Conservation (phyloP, 805 yeast species). For the Schwanniomyces polymorphus region DNA sequence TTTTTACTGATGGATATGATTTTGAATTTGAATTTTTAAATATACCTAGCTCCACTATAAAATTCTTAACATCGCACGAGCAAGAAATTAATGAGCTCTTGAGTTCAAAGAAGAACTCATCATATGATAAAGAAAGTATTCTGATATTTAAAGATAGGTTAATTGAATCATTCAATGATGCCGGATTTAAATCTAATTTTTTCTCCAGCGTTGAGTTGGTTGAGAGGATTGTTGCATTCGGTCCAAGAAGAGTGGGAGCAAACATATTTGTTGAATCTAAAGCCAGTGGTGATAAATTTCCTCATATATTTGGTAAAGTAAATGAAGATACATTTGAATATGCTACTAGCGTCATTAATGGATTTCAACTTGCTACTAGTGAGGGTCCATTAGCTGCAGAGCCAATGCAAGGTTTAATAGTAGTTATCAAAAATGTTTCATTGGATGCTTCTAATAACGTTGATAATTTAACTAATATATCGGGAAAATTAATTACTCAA, state of each 20-base stretch:
- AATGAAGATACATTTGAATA: slow-evolving; percentile 27
- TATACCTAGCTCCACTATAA: slow-evolving; percentile 49
- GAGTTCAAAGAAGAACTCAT: not conserved
- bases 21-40: slow-evolving; percentile 60
- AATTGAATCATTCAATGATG: slow-evolving; percentile 9
- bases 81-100: slow-evolving; percentile 37
- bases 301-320: slow-evolving; percentile 22
- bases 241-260: slow-evolving; percentile 75
- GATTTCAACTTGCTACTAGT: slow-evolving; percentile 77
- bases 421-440: slow-evolving; percentile 31
- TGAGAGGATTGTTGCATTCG: slow-evolving; percentile 58
- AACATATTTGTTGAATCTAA: slow-evolving; percentile 66
- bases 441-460: slow-evolving; percentile 23
- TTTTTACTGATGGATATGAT: slow-evolving; percentile 42
- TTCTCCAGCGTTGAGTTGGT: slow-evolving; percentile 18
- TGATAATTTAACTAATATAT: slow-evolving; percentile 43
- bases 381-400: slow-evolving; percentile 92
- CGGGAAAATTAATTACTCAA: slow-evolving; percentile 73
- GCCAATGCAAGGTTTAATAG: slow-evolving; percentile 79
- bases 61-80: slow-evolving; percentile 50
- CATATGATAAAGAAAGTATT: not conserved
- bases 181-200: slow-evolving; percentile 16
- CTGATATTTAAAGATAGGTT: slow-evolving; percentile 6
- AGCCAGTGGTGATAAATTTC: slow-evolving; percentile 22
- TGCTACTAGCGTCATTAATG: slow-evolving; percentile 71